Conservation (phyloP, 768 basidiomycete species). For the Kwoniella dendrophila region DNA sequence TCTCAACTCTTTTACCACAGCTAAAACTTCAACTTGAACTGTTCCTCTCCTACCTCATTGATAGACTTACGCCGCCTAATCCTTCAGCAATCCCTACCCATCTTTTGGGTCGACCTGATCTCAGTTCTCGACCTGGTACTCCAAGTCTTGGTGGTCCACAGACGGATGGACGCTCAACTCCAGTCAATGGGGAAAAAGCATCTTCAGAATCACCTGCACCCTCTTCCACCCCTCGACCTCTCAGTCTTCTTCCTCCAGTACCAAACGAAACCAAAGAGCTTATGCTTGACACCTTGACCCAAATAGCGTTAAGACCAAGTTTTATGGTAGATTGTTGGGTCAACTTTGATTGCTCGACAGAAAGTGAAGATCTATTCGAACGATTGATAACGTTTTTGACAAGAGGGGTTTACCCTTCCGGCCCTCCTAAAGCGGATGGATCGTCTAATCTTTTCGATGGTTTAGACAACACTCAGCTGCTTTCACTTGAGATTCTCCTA, state of each 20-base stretch:
- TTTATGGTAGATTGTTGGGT: conserved; percentile 95
- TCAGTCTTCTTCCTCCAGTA: conserved; percentile 63
- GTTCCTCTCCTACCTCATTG: conserved; percentile 90
- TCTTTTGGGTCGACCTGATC: conserved; percentile 20
- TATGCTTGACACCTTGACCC: conserved; percentile 81
- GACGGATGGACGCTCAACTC: conserved; percentile 60
- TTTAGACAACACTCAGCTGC: conserved; percentile 71
- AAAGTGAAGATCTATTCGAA: conserved; percentile 95
- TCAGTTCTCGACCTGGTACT: conserved; percentile 32
- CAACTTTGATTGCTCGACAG: conserved; percentile 96
- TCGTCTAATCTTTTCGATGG: conserved; percentile 61
- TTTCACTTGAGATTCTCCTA: conserved; percentile 84
- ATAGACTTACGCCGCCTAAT: conserved; percentile 69
- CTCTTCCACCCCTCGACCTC: conserved; percentile 55
- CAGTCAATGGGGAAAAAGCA: conserved; percentile 54
- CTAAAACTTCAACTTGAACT: conserved; percentile 94
- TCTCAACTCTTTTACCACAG: conserved; percentile 80
- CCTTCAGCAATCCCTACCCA: conserved; percentile 42
- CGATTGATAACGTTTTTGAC: conserved; percentile 79
- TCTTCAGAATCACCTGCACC: conserved; percentile 54
- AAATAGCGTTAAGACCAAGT: conserved; percentile 77
- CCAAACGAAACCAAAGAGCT: conserved; percentile 84
- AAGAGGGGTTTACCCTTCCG: conserved; percentile 78
- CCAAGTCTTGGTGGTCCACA: conserved; percentile 21
- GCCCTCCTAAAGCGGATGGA: conserved; percentile 65